phyloP scores from a whole-genome alignment of 2,329 filamentous ascomycete genomes.

The Cryphonectria nitschkei region DNA sequence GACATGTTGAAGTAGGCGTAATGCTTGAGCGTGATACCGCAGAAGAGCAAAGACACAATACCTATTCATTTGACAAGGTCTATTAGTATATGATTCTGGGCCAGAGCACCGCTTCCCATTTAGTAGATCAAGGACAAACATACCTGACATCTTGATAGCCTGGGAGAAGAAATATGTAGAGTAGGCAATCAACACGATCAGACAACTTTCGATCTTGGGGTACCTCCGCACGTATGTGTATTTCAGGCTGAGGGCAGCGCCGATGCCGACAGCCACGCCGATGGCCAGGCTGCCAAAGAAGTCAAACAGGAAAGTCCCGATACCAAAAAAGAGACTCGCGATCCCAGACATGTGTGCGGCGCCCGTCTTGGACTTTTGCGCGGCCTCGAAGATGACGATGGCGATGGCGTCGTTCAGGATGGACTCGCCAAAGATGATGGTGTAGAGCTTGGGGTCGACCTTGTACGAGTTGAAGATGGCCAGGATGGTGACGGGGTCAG shows the following conservation, averaged over 20 bases:
- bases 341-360: constrained; percentile 73
- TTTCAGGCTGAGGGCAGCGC: constrained; percentile 86
- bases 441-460: constrained; percentile 97
- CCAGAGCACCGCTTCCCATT: neutral
- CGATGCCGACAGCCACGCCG: constrained; percentile 83
- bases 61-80: constrained; percentile 51
- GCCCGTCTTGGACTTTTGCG: constrained; percentile 85
- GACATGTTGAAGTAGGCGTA: constrained; percentile 99
- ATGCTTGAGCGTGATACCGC: constrained; percentile 96
- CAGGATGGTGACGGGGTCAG: constrained; percentile 94
- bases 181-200: constrained; percentile 93
- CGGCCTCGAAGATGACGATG: constrained; percentile 97
- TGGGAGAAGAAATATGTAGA: constrained; percentile 98
- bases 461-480: constrained; percentile 99
- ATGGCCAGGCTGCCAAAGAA: constrained; percentile 95
- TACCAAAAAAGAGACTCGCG: constrained; percentile 84
- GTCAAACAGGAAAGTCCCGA: constrained; percentile 91
- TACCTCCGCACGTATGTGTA: constrained; percentile 91
- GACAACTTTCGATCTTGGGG: constrained; percentile 94
- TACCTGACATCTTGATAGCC: constrained; percentile 93
- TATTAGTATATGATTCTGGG: neutral
- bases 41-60: constrained; percentile 96
- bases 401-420: constrained; percentile 98
- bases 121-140: constrained; percentile 37
- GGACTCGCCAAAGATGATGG: constrained; percentile 97